phyloP scores from a whole-genome alignment of 192 early-diverging fungal genomes.

The Geranomyces michiganensis region DNA sequence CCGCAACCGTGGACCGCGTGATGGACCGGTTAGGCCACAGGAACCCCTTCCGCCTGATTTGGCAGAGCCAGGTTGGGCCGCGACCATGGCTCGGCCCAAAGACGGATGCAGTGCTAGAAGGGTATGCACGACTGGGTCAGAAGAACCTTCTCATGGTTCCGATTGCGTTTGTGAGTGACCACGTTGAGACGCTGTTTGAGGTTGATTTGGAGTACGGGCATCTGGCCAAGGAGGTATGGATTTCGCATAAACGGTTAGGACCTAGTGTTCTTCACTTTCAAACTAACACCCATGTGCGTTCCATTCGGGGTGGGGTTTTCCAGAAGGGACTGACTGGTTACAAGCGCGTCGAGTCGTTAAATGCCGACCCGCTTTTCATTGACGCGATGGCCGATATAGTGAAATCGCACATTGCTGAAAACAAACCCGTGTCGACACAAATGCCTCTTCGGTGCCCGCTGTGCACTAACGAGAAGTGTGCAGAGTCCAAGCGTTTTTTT shows the following conservation, averaged over 20 bases:
- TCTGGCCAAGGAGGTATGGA: conserved; percentile 73
- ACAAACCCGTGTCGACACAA: conserved; percentile 54
- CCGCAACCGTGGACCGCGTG: conserved; percentile 79
- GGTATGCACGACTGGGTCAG: conserved; percentile 73
- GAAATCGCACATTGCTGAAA: conserved; percentile 70
- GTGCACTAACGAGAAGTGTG: conserved; percentile 73
- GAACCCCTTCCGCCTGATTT: conserved; percentile 87
- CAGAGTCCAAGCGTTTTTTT: conserved; percentile 15
- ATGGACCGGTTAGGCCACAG: conserved; percentile 71
- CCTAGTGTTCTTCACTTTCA: no score
- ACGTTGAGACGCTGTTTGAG: conserved; percentile 97
- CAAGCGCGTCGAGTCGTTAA: conserved; percentile 88
- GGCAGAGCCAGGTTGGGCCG: conserved; percentile 96
- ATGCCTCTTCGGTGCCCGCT: conserved; percentile 71
- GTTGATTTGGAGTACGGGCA: conserved; percentile 92
- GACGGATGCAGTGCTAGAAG: conserved; percentile 78
- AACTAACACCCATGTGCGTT: no score
- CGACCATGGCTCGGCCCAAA: conserved; percentile 90
- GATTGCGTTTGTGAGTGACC: conserved; percentile 95
- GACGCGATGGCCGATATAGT: conserved; percentile 87
- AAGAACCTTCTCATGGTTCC: conserved; percentile 87
- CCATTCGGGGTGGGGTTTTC: no score
- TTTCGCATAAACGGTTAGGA: no score
- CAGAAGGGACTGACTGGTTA: conserved; percentile 81
- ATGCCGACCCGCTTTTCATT: conserved; percentile 89